A percentile compares a stretch with the other conserved stretches of the same genome.
Conservation (phyloP, 805 yeast genomes). For the Kluyveromyces wickerhamii region DNA sequence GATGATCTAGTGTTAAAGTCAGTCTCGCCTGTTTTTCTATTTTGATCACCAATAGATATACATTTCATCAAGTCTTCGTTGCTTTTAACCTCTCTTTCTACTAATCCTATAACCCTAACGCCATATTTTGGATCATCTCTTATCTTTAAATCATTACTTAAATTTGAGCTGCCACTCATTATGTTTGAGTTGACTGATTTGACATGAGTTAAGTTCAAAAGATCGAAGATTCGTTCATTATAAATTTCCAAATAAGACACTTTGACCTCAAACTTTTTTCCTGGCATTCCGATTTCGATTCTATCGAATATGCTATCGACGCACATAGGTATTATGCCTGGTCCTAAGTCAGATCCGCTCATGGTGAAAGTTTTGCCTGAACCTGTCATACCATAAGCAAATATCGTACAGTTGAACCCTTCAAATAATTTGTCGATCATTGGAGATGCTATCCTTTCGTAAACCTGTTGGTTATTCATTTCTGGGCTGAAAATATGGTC, state of each 20-base stretch:
- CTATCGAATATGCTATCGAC: conserved; percentile 43
- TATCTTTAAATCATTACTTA: conserved; percentile 52
- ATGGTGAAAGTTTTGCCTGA: conserved; percentile 85
- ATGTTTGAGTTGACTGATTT: neutral
- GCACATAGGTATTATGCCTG: conserved; percentile 68
- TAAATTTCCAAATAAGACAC: conserved; percentile 81
- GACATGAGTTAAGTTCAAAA: conserved; percentile 35
- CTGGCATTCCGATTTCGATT: conserved; percentile 26
- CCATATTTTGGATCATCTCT: conserved; percentile 72
- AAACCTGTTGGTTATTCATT: conserved; percentile 51
- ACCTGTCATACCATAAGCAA: conserved; percentile 94
- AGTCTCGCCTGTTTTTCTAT: conserved; percentile 78
- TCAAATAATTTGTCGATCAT: conserved; percentile 49
- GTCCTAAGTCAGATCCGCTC: conserved; percentile 58
- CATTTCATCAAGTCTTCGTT: conserved; percentile 53
- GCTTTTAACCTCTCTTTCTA: conserved; percentile 48
- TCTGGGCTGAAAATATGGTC: conserved; percentile 70
- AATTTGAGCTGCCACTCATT: conserved; percentile 13
- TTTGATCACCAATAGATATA: conserved; percentile 61
- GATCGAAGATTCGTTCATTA: conserved; percentile 79
- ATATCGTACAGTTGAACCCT: conserved; percentile 82
- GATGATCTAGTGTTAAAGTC: conserved; percentile 84
- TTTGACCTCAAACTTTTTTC: conserved; percentile 37
- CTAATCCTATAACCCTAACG: conserved; percentile 65
- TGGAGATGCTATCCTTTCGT: conserved; percentile 44